These are phyloP conservation scores for Heliamphora pulchella DNA, from an alignment of 179 eudicot species.

Conservation along the genomic window DNA sequence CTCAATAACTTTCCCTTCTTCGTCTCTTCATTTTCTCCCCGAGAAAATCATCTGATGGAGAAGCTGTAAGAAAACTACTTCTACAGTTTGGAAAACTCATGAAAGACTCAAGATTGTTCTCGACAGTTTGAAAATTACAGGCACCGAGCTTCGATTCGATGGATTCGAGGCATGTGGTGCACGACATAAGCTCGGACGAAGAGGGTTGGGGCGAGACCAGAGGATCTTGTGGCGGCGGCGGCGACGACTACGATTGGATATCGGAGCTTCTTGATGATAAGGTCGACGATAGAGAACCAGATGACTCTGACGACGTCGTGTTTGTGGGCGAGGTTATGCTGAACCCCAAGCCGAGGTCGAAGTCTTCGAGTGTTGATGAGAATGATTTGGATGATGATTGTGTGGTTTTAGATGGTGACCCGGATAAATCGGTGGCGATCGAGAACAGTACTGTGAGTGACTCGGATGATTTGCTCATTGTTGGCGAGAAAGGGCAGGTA, in stretches of 20 bases:
- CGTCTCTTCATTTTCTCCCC: no score
- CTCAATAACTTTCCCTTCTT: no score
- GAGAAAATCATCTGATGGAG: no score
- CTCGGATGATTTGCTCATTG: constrained; percentile 55
- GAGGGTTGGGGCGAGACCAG: constrained; percentile 24
- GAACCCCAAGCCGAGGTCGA: constrained; percentile 27
- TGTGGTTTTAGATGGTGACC: constrained; percentile 74
- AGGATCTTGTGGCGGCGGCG: not conserved
- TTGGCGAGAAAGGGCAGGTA: constrained; percentile 84
- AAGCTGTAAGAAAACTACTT: no score
- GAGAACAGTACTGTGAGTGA: constrained; percentile 27
- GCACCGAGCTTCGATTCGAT: constrained; percentile 17
- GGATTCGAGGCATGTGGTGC: constrained; percentile 24
- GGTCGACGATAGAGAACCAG: constrained; percentile 26
- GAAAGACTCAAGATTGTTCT: not conserved
- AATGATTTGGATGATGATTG: constrained; percentile 49
- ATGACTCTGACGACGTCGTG: constrained; percentile 50
- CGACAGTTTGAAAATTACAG: not conserved
- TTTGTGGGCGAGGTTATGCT: constrained; percentile 39
- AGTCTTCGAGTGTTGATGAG: not conserved
- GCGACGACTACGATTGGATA: constrained; percentile 29
- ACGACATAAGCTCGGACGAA: constrained; percentile 41
- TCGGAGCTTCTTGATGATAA: not conserved
- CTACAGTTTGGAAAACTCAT: not conserved
- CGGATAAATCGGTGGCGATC: constrained; percentile 37